Evolutionary conservation across 2,329 filamentous ascomycete genomes (phyloP), one percentile per base, ranked within the genome.

Genomic region (Paraconiothyrium brasiliense): DNA sequence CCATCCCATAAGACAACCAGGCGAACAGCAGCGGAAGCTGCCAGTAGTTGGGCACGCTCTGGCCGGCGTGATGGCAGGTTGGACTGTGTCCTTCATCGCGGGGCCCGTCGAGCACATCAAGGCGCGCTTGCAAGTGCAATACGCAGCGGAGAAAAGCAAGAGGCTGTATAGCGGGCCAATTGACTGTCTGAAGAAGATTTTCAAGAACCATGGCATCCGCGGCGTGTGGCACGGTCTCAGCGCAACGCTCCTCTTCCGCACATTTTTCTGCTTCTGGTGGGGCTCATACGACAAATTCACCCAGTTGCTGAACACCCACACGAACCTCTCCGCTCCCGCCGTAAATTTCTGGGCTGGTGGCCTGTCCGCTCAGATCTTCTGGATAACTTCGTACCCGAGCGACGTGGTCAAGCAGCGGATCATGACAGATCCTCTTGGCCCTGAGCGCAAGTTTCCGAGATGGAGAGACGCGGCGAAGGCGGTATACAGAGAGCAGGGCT

Each of bases 221-320:
- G 95, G 94, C 39, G 78, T 99, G 8, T 99, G 94, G 79, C 93
- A 93, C 75, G 95, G 95, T 0, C 85, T 99, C 13, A 83, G 81
- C 41, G 92, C 95, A 1, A 98, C 95, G 0, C 83, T 98, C 52
- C 79, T 98, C 51, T 98, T 98, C 82, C 87, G 95, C 20, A 88
- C 89, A 14, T 97, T 94, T 82, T 99, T 99, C 84, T 97, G 97
- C 85, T 95, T 90, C 83, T 98, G 94, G 94, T 99, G 95, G 95
- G 89, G 90, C n/a, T 91, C 89, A 62, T 99, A 99, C 82, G 94
- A 97, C 72, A 70, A 97, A 34, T 86, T 98, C 69, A 92, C 92
- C 5, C 84, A 87, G 24, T 81, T 85, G 61, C 82, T 98, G 74
- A 83, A 86, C 58, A 79, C 86, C 20, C 83, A 88, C 70, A 97